phyloP scores from a whole-genome alignment of 495 filamentous ascomycete species.

The Talaromyces proteolyticus region DNA sequence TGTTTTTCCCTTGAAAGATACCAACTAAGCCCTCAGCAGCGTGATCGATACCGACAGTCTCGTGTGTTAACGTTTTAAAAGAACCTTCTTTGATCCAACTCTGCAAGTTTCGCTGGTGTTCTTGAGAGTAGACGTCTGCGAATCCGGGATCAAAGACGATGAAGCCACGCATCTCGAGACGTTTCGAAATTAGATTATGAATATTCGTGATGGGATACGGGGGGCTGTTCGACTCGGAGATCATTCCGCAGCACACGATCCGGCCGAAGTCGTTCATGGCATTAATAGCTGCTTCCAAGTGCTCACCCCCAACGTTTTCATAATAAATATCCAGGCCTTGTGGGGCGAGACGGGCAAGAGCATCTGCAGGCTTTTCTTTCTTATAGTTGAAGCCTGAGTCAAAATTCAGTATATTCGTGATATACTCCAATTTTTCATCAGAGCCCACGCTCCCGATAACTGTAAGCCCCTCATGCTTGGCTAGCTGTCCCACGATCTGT shows the following conservation, averaged over 20 bases:
- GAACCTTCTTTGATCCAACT: conserved; percentile 60
- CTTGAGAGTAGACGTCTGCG: conserved; percentile 64
- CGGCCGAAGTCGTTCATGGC: conserved; percentile 66
- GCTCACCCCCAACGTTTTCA: conserved; percentile 91
- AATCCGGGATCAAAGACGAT: conserved; percentile 63
- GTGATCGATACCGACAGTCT: conserved; percentile 75
- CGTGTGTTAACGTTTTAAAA: conserved; percentile 49
- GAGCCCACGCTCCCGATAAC: conserved; percentile 22
- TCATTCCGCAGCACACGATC: conserved; percentile 56
- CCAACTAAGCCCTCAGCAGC: conserved; percentile 74
- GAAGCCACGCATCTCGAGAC: conserved; percentile 68
- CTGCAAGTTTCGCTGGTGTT: conserved; percentile 59
- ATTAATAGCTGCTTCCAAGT: conserved; percentile 72
- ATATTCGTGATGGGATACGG: conserved; percentile 71
- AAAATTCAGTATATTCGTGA: conserved; percentile 42
- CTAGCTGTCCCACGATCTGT: conserved; percentile 68
- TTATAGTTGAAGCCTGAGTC: conserved; percentile 54
- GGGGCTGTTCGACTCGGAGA: conserved; percentile 73
- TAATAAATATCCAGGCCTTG: conserved; percentile 92
- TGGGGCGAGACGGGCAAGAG: conserved; percentile 68
- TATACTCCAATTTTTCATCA: conserved; percentile 47
- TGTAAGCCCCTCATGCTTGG: conserved; percentile 39
- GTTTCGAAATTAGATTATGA: conserved; percentile 43
- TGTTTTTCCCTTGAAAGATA: conserved; percentile 82
- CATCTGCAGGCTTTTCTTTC: conserved; percentile 46